These are phyloP conservation scores for Candida gigantensis DNA, from an alignment of 1,139 yeast genomes.

Conservation along the genomic window DNA sequence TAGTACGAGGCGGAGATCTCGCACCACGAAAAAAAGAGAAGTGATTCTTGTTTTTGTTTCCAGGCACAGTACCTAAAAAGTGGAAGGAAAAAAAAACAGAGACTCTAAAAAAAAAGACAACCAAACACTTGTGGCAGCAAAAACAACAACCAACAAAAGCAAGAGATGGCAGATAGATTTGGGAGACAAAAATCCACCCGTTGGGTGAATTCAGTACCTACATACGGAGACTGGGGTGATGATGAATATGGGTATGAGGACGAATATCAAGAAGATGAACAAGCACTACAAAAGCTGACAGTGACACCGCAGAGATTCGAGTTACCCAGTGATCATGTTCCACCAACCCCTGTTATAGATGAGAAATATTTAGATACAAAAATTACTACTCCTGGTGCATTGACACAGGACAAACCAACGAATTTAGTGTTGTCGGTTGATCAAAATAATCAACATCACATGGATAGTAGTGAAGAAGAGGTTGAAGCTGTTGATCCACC, in stretches of 20 bases:
- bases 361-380: neutral
- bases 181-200: slow-evolving; percentile 63
- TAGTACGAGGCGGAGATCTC: no score
- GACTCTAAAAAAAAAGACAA: neutral
- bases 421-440: slow-evolving; percentile 43
- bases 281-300: slow-evolving; percentile 2
- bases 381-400: no score
- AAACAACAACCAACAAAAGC: no score
- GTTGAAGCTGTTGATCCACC: slow-evolving; percentile 16
- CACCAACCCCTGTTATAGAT: slow-evolving; percentile 10
- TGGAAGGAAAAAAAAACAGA: neutral
- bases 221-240: slow-evolving; percentile 62
- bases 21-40: no score
- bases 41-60: no score
- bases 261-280: slow-evolving; percentile 6
- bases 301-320: slow-evolving; percentile 17
- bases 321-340: slow-evolving; percentile 7
- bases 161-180: slow-evolving; percentile 44
- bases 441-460: slow-evolving; percentile 7
- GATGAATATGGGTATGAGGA: slow-evolving; percentile 29
- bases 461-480: slow-evolving; percentile 18
- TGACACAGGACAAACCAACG: slow-evolving; percentile 8
- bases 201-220: slow-evolving; percentile 59
- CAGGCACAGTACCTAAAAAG: no score
- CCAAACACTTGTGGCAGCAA: no score